phyloP scores from a whole-genome alignment of 257 asterid genomes.

The Striga asiatica region DNA sequence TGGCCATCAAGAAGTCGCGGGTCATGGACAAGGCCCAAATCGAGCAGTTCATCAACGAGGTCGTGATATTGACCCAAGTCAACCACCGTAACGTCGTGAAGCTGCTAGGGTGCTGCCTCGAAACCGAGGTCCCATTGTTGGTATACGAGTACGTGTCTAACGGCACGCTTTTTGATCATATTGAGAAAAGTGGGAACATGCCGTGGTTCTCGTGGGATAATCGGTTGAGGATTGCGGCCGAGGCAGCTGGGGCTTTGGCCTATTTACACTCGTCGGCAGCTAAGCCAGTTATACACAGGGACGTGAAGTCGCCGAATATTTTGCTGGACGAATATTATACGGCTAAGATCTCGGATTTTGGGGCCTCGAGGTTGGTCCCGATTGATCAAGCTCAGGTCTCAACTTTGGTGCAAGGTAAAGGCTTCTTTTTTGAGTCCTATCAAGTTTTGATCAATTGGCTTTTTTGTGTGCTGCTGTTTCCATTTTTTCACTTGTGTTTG shows the following conservation, averaged over 20 bases:
- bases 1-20: slow-evolving; percentile 45
- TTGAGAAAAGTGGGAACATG: slow-evolving; percentile 23
- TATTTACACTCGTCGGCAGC: slow-evolving; percentile 54
- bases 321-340: slow-evolving; percentile 30
- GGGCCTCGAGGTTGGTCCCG: slow-evolving; percentile 46
- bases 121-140: slow-evolving; percentile 41
- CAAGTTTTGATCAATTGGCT: too few species aligned
- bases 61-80: slow-evolving; percentile 43
- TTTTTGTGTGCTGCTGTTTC: too few species aligned
- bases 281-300: slow-evolving; percentile 45
- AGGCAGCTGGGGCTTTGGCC: slow-evolving; percentile 42
- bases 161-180: slow-evolving; percentile 33
- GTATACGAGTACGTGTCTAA: slow-evolving; percentile 39
- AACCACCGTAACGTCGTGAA: slow-evolving; percentile 52
- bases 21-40: slow-evolving; percentile 38
- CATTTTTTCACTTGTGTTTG: too few species aligned
- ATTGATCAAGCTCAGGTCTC: slow-evolving; percentile 39
- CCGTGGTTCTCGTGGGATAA: slow-evolving; percentile 48
- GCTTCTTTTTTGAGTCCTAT: too few species aligned
- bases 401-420: slow-evolving; percentile 52
- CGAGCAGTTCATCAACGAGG: slow-evolving; percentile 63
- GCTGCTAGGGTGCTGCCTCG: slow-evolving; percentile 50
- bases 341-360: slow-evolving; percentile 45
- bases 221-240: slow-evolving; percentile 33
- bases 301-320: slow-evolving; percentile 49